A percentile compares a stretch with the other conserved stretches of the same genome.
Conservation (phyloP, 257 asterid genomes). For the Solanum lycopersicoides region DNA sequence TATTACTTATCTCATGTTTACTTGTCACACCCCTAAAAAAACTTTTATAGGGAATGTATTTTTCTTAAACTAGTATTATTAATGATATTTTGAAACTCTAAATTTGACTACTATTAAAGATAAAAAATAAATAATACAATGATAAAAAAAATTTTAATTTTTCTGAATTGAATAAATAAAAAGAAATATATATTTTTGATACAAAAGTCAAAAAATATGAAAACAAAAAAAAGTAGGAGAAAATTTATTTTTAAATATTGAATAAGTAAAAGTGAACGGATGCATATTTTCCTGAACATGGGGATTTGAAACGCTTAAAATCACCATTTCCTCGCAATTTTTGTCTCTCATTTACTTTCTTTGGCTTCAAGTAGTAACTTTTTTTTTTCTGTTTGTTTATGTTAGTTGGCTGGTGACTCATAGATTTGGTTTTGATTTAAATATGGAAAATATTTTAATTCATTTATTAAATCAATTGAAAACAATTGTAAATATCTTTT, state of each 20-base stretch:
- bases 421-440: not conserved
- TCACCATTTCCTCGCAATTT: not conserved
- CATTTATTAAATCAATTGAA: not conserved
- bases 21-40: not conserved
- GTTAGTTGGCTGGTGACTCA: not conserved
- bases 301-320: not conserved
- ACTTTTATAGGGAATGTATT: accelerated
- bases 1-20: not conserved
- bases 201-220: not conserved
- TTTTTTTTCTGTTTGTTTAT: not conserved
- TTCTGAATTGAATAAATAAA: not conserved
- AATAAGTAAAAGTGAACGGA: not conserved
- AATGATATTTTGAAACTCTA: not conserved
- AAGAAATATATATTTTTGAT: not conserved
- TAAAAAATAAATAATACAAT: no score
- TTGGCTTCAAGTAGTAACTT: not conserved
- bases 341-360: not conserved
- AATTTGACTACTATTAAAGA: no score
- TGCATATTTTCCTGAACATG: not conserved
- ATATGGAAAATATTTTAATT: not conserved
- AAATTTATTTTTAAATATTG: no score
- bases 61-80: no score
- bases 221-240: not conserved
- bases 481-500: not conserved
- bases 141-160: no score